Evolutionary conservation across 1,284 basidiomycete genomes (phyloP), one percentile per base, ranked within the genome.

Genomic region (Sanguinoderma infundibulare): DNA sequence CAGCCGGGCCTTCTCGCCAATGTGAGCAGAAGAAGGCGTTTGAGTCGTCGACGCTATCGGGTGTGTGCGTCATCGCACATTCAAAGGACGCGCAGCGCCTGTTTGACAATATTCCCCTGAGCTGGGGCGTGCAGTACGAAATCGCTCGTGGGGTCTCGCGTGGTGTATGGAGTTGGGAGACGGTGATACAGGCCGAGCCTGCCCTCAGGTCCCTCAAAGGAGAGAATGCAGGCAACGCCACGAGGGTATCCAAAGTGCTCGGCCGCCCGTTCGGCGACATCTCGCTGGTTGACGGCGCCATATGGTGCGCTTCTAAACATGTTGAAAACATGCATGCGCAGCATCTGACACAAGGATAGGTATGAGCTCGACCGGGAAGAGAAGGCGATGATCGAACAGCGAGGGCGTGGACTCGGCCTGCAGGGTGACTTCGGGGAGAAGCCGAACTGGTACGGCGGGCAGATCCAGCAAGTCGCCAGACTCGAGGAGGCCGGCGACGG

Each of bases 361-460:
- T 56, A 72, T 28, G 90, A 92, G 67, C 79, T 88, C 0, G 89
- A 91, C 68, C 81, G 87, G 1, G 90, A 92, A 65, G 86, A 90
- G 57, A 71, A 70, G 0, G 87, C 89, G 0, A 79, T 89, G 3
- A 12, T 78, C 2, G 87, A 91, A 65, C 78, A 83, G 53, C 59
- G 68, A 12, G 75, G 71, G n/a, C 83, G 89, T 5, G 87, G 87
- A 1, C 72, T 91, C 0, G 90, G 90, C 0, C 76, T 88, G 1
- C 79, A 79, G 76, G 85, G 86, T 2, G 67, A 73, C 0, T 89
- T 81, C 80, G 60, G 79, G 32, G 83, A 78, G n/a, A 74, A 74
- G 15, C 65, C 75, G 1, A 72, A 81, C 50, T 91, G 89, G 87
- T 86, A 87, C 60, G 89, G 90, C 0, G 90, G 90, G 1, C 79